phyloP scores from a whole-genome alignment of 805 yeast species.

The Yamadazyma ubonensis region DNA sequence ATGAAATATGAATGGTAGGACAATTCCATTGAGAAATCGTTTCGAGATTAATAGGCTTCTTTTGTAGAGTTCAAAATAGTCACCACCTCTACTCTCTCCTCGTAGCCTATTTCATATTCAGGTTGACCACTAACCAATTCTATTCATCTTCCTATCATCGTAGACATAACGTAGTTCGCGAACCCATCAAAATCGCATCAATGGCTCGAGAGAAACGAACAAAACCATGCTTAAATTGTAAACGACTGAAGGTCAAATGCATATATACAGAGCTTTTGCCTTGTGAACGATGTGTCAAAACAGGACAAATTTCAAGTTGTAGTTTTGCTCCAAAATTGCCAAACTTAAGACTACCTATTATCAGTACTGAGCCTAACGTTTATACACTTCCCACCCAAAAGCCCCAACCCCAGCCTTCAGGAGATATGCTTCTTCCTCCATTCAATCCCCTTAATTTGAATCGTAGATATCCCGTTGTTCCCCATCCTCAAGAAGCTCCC shows the following conservation, averaged over 20 bases:
- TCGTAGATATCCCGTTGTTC: neutral
- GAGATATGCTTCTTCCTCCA: slow-evolving; percentile 6
- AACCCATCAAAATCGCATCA: too few species aligned
- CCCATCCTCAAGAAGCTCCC: too few species aligned
- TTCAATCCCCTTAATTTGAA: slow-evolving; percentile 2
- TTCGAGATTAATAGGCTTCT: too few species aligned
- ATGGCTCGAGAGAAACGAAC: slow-evolving; percentile 42
- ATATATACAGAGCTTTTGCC: slow-evolving; percentile 47
- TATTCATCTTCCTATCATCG: too few species aligned
- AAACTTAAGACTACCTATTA: slow-evolving; percentile 30
- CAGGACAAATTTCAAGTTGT: slow-evolving; percentile 47
- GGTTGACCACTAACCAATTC: too few species aligned
- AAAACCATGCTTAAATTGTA: slow-evolving; percentile 64
- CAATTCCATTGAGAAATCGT: too few species aligned
- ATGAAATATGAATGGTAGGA: too few species aligned
- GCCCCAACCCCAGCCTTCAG: neutral
- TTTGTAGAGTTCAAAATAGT: too few species aligned
- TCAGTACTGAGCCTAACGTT: slow-evolving; percentile 4
- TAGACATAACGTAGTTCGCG: too few species aligned
- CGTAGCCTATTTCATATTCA: too few species aligned
- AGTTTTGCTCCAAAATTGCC: slow-evolving; percentile 57
- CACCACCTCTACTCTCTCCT: too few species aligned
- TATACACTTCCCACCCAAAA: neutral
- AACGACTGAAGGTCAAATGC: slow-evolving; percentile 63
- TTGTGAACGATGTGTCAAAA: slow-evolving; percentile 56